Evolutionary conservation across 2,329 filamentous ascomycete genomes (phyloP), one percentile per base, ranked within the genome.

Genomic region (Pseudogymnoascus sp.): DNA sequence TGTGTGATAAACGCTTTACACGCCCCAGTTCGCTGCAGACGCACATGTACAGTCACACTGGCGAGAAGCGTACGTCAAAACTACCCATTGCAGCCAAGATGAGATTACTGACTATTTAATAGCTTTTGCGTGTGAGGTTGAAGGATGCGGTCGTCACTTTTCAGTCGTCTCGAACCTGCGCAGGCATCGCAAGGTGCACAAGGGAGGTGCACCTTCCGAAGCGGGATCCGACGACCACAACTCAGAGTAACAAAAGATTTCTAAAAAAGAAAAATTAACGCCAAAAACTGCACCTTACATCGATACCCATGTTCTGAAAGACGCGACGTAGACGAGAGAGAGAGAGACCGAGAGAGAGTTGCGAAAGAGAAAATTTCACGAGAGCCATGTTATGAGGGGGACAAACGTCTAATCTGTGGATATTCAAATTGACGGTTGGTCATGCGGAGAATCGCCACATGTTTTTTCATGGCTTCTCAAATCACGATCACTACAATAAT

Each of bases 31-130:
- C 93, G 13, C 77, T 97, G 40, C 93, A 97, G 75, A 97, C 93
- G 33, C 93, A 97, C 75, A 97, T 97, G 90, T 97, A 97, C 78
- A 96, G 92, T 77, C 93, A 97, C 74, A 97, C 93, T 63, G 93
- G 93, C 74, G 93, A 97, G 77, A 97, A 97, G 80, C 93, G 92
- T 96, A 85, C 83, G 92, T 70, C 21, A 57, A 23, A 38, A 26
- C 62, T 21, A 21, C 28, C 62, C 28, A 38, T 23, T 53, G 28
- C 2, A 31, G 11, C 11, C n/a, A 11, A 38, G 8, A 33, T n/a
- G 62, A 60, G 63, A 33, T 66, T 67, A 68, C 67, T 71, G 65
- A 71, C 40, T 19, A 19, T 11, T 60, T 59, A 67, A 63, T 73
- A 97, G 93, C 95, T 68, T 97, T 96, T 73, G 88, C 88, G 23